Conservation (phyloP, 139 green algal species). For the Coelastrella sp. region DNA sequence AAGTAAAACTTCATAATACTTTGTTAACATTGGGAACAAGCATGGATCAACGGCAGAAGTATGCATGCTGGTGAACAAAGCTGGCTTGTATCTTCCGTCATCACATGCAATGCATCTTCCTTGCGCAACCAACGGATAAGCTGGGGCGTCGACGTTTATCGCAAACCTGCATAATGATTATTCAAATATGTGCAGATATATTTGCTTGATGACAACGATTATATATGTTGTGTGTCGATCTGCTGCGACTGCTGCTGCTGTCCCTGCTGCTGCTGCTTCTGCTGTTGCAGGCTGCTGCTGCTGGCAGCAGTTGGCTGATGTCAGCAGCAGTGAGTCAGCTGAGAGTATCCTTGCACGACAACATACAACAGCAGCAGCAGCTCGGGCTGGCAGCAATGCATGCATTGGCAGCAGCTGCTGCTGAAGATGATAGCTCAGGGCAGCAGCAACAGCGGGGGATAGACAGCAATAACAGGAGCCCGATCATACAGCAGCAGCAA, state of each 20-base stretch:
- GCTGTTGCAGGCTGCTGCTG: neutral
- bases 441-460: constrained; percentile 29
- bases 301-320: neutral
- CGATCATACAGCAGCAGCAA: neutral
- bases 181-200: too few species aligned
- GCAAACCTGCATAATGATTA: too few species aligned
- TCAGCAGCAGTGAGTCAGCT: constrained; percentile 10
- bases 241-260: neutral
- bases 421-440: neutral
- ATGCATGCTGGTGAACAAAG: too few species aligned
- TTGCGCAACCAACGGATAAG: too few species aligned
- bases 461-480: neutral
- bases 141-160: too few species aligned
- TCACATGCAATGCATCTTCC: too few species aligned
- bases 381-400: neutral
- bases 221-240: too few species aligned
- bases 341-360: neutral
- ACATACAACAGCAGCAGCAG: constrained; percentile 17
- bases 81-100: too few species aligned
- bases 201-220: too few species aligned
- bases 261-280: neutral
- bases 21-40: too few species aligned
- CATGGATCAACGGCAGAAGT: too few species aligned
- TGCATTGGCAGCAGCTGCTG: neutral
- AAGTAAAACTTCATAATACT: too few species aligned